A percentile compares a stretch with the other conserved stretches of the same genome.
phyloP scores from a whole-genome alignment of 345 rosid genomes.

The Ceriops zippeliana region DNA sequence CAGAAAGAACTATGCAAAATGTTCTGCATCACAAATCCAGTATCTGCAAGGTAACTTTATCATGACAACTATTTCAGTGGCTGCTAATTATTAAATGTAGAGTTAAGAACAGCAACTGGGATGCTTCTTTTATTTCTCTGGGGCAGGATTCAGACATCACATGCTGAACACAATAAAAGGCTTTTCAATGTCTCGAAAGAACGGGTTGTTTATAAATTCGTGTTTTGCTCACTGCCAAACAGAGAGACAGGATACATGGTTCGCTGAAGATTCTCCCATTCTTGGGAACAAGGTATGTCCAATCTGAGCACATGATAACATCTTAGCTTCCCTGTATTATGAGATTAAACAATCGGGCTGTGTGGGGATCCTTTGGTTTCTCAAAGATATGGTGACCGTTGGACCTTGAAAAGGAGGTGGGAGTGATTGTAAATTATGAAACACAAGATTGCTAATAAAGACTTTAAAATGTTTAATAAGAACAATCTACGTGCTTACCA shows the following conservation, averaged over 20 bases:
- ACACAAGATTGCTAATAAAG: no score
- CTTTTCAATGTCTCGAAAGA: conserved; percentile 64
- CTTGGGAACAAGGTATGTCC: conserved; percentile 60
- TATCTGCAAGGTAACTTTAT: conserved; percentile 66
- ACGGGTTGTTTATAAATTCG: conserved; percentile 85
- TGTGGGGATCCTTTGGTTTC: background rate
- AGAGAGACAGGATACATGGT: conserved; percentile 97
- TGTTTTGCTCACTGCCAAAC: conserved; percentile 97
- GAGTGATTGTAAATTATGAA: no score
- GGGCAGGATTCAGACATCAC: conserved; percentile 74
- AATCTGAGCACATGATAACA: background rate
- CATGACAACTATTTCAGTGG: background rate
- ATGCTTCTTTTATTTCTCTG: background rate
- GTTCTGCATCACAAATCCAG: conserved; percentile 59
- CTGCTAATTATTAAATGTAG: background rate
- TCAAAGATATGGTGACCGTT: no score
- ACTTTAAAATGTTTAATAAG: no score
- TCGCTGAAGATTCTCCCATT: conserved; percentile 78
- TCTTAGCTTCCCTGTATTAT: background rate
- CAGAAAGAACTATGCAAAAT: conserved; percentile 68
- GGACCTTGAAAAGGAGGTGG: no score
- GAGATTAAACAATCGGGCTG: background rate
- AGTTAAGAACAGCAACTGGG: background rate
- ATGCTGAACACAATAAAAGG: conserved; percentile 65
- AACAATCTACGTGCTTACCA: no score